Evolutionary conservation across 2,329 filamentous ascomycete species (phyloP), one percentile per base, ranked within the genome.

Genomic region (Fusarium stilboides): DNA sequence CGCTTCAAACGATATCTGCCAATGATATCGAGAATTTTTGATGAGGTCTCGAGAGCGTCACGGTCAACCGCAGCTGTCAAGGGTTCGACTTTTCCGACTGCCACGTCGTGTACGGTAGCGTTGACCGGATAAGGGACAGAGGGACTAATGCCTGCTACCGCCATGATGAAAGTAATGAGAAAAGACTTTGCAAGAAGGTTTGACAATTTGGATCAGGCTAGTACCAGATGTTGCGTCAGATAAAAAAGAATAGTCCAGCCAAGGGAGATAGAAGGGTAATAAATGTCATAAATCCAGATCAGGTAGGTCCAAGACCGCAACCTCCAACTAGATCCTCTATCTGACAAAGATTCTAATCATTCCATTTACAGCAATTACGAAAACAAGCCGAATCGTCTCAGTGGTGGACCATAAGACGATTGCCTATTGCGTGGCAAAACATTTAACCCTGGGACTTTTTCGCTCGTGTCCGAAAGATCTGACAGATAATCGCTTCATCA

Each of bases 11-110:
- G 77, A 71, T 84, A 84, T 8, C 79, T 73, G 14, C 75, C 75
- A 22, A 84, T 79, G 39, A 84, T 74, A n/a, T 75, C 71, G 2
- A 84, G 71, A 8, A 84, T 79, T 12, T 71, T 74, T 8, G 75
- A 69, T 6, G 81, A 78, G 0, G 68, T 77, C 26, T 79, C 72
- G 2, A 80, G 72, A 8, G 76, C 74, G 1, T 44, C 24, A 3
- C 62, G 53, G 43, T 80, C 77, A 4, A 80, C 55, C 0, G 51
- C 17, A 0, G 63, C 17, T 53, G 58, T 45, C 26, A 70, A 31
- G 14, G 53, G 52, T 2, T 52, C 51, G 22, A 46, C n/a, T 22
- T 46, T 64, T 3, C 46, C 40, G 6, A 13, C 20, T 3, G 43
- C 40, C 7, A 31, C 20, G n/a, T 63, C 12, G 4, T 6, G 20